phyloP scores from a whole-genome alignment of 352 stramenopile species.

The Phytophthora pistaciae region DNA sequence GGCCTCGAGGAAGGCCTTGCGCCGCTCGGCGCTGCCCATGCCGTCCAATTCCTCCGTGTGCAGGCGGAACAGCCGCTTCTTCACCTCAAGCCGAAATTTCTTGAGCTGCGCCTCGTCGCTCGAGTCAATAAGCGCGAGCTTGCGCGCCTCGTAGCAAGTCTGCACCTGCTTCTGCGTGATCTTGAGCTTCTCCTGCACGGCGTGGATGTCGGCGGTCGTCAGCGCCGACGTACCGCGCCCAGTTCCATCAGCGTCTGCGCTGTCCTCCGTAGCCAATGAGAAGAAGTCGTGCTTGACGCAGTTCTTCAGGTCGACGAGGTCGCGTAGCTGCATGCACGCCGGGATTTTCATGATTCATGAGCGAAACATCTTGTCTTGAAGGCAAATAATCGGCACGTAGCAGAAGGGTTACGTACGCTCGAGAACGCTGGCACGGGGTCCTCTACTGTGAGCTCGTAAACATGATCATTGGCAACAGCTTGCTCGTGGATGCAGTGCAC shows the following conservation, averaged over 20 bases:
- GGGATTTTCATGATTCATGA: no score
- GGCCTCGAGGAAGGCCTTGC: conserved; percentile 81
- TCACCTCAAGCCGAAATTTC: conserved; percentile 82
- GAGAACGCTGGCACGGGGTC: conserved; percentile 85
- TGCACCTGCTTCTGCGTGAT: conserved; percentile 83
- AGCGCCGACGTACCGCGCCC: conserved; percentile 52
- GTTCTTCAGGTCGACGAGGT: conserved; percentile 75
- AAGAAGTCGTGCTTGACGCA: conserved; percentile 73
- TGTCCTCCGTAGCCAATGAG: conserved; percentile 45
- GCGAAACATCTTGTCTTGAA: background rate
- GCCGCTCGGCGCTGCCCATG: conserved; percentile 71
- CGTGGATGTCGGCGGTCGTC: conserved; percentile 57
- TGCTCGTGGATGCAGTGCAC: conserved; percentile 72
- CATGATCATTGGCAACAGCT: conserved; percentile 53
- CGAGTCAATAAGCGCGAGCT: conserved; percentile 63
- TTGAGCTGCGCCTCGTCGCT: conserved; percentile 64
- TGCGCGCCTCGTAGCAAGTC: conserved; percentile 82
- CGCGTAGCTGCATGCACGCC: conserved; percentile 70
- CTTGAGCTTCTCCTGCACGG: conserved; percentile 81
- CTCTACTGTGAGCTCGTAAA: conserved; percentile 89
- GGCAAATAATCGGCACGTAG: background rate
- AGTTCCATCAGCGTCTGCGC: conserved; percentile 16
- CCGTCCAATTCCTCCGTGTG: conserved; percentile 78
- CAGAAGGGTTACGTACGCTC: conserved; percentile 40
- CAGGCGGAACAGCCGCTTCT: conserved; percentile 78